Evolutionary conservation across 331 rosid genomes (phyloP), one percentile per base, ranked within the genome.

Genomic region (Telfairia occidentalis): DNA sequence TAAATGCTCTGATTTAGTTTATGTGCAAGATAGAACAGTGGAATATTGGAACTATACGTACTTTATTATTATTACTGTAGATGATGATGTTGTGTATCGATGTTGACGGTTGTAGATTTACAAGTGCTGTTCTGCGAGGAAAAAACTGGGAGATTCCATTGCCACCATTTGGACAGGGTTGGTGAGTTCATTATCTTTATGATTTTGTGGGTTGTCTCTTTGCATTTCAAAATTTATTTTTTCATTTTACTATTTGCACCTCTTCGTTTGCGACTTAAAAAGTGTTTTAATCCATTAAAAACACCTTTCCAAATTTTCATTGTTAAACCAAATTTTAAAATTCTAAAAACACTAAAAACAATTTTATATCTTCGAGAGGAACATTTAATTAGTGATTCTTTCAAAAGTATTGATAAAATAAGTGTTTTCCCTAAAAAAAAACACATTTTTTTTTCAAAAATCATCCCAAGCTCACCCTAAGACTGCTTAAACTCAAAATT

Each of bases 111-210:
- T 77, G 59, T 78, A 93, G 98, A 81, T 93, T 91, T 82, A 89
- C 97, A 0, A 88, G 97, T 55, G 98, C 98, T 59, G 90, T 93
- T 65, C 80, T 93, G 82, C 85, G 98, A 16, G 95, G 96, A 79
- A 83, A 88, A 86, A 85, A 73, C 72, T 93, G 97, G 98, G 96
- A 88, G 86, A 46, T 93, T 78, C 97, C 98, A 0, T 85, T 93
- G 88, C 98, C 98, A 1, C 98, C 98, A 67, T 91, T 91, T 78
- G 98, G 98, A 67, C 88, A 88, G 88, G 98, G 98, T n/a, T 93
- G 98, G 98, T 91, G 78, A 89, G 98, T 88, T 75, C 42, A 73
- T 83, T 24, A 5, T 50, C 34, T 71, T 26, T 16, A 57, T 71
- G 12, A 24, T 11, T 9, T 38, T 18, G 12, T 37, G 38, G 57